Evolutionary conservation across 495 filamentous ascomycete species (phyloP), one percentile per base, ranked within the genome.

Genomic region (Daldinia childiae): DNA sequence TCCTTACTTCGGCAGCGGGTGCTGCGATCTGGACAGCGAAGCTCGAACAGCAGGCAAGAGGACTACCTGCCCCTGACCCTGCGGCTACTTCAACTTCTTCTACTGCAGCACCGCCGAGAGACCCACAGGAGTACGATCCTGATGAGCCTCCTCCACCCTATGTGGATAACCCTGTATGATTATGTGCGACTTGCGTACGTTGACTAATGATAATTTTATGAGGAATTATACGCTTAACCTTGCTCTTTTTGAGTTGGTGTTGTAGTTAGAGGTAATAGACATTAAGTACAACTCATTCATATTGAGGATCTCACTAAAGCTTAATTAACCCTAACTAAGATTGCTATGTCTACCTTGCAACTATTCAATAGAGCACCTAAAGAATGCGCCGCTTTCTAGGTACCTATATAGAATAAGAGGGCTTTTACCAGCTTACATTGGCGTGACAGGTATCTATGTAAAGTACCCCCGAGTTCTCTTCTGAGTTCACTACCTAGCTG

Each of bases 1-100:
- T 95, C 24, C 89, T 97, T 70, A 97, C 93, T 0, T 95, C 80
- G 4, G 82, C 86, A 3, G 78, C 91, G 38, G 95, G 95, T 0
- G 91, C 94, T 6, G 95, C 94, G 8, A 79, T 99, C 30, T 99
- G 93, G 93, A 92, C 91, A 6, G 89, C 90, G 0, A 80, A 82
- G 26, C 74, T 88, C 30, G 85, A 88, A 70, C 76, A 83, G 59
- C 64, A 69, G 58, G 64, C 73, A 19, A 70, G 77, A 27, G 30
- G 54, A 36, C 41, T 54, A 58, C 26, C 26, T 34, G 26, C 38
- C 26, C 26, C 61, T 14, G 32, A 5, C 38, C 48, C 45, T 17
- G 7, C 60, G 24, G 1, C 64, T 26, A 15, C 34, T 39, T 2
- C 54, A 55, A 27, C 36, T 38, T n/a, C 52, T 26, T 41, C 29